phyloP scores from a whole-genome alignment of 257 asterid genomes.

The Solanum gandarillasii region DNA sequence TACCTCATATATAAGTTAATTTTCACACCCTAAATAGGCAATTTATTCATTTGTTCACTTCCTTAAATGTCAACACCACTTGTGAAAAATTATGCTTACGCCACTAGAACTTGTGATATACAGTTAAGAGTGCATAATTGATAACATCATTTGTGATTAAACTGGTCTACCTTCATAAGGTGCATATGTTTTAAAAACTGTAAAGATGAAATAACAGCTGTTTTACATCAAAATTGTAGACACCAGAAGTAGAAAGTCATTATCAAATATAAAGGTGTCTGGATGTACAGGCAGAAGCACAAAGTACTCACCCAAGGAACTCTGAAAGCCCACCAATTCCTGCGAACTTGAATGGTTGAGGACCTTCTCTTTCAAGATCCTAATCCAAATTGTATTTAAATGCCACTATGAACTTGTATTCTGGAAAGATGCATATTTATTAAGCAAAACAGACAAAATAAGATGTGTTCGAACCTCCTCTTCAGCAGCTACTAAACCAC shows the following conservation, averaged over 20 bases:
- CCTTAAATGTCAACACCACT: background rate
- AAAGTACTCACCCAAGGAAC: conserved; percentile 66
- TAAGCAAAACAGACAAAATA: background rate
- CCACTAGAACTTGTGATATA: background rate
- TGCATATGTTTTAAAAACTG: background rate
- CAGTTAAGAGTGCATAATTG: background rate
- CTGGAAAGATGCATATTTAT: background rate
- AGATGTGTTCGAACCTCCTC: conserved; percentile 47
- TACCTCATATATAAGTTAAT: no score
- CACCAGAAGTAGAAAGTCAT: background rate
- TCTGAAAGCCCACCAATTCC: conserved; percentile 97
- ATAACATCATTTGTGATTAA: background rate
- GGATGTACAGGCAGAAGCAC: background rate
- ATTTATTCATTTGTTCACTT: background rate
- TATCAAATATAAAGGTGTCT: background rate
- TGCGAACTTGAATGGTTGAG: conserved; percentile 84
- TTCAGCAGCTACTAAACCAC: conserved; percentile 90
- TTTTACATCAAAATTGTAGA: background rate
- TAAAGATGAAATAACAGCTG: background rate
- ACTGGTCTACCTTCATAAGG: background rate
- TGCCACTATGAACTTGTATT: background rate
- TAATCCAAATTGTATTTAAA: conserved; percentile 16
- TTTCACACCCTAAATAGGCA: background rate
- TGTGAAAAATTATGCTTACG: background rate
- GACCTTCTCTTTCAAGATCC: conserved; percentile 93